Evolutionary conservation across 2,329 filamentous ascomycete species (phyloP).

Genomic region (Ceratocystis huliohia): DNA sequence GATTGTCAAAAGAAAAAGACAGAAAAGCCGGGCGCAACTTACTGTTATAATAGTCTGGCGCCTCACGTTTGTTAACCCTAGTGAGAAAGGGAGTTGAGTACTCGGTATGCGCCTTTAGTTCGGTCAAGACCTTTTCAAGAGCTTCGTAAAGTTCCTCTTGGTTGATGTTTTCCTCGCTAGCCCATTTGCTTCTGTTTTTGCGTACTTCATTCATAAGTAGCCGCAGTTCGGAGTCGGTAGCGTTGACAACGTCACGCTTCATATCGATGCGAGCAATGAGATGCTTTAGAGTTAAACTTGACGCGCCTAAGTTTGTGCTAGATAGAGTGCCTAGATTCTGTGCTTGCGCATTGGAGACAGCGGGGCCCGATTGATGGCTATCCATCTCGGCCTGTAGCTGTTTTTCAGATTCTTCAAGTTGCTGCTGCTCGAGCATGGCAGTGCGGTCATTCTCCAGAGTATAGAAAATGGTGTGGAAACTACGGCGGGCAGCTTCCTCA

Average conservation of each 20-base stretch:
- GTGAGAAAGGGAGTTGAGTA: constrained; percentile 94
- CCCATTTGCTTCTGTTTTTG: constrained; percentile 98
- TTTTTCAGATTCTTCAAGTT: constrained; percentile 89
- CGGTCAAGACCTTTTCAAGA: constrained; percentile 88
- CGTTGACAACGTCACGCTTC: constrained; percentile 78
- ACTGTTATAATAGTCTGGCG: constrained; percentile 87
- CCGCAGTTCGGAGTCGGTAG: constrained; percentile 83
- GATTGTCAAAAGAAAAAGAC: neutral
- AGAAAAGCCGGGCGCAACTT: constrained; percentile 31
- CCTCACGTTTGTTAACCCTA: constrained; percentile 91
- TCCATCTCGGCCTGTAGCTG: constrained; percentile 94
- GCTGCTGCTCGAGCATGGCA: constrained; percentile 95
- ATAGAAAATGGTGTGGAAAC: constrained; percentile 88
- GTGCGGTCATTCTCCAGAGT: constrained; percentile 90
- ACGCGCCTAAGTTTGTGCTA: constrained; percentile 87
- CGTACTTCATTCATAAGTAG: constrained; percentile 93
- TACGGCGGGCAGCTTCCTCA: constrained; percentile 77
- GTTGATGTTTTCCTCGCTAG: constrained; percentile 90
- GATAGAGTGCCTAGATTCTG: constrained; percentile 57
- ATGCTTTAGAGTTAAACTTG: constrained; percentile 90
- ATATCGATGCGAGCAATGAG: constrained; percentile 90
- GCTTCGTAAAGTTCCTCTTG: constrained; percentile 98
- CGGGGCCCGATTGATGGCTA: constrained; percentile 41
- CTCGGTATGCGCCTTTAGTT: constrained; percentile 93
- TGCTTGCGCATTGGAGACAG: constrained; percentile 40